Percentiles rank a stretch among this genome's conserved stretches.
Conservation (phyloP, 2,329 filamentous ascomycete species). For the Fusarium liriodendri region DNA sequence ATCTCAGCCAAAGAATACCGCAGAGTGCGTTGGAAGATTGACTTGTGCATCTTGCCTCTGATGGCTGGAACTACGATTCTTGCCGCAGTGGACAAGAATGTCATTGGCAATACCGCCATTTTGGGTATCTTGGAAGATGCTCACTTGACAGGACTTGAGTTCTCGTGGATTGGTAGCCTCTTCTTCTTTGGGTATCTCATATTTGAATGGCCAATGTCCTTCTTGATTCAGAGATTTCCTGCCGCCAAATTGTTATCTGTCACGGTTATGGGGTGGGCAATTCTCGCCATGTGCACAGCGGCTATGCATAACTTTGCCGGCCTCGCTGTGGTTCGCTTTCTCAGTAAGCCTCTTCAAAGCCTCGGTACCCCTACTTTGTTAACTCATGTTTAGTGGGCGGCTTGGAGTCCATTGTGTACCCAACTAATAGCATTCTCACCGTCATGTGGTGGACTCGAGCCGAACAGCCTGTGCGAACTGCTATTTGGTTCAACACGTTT, state of each 20-base stretch:
- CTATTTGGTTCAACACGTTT: neutral
- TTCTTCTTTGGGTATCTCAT: neutral
- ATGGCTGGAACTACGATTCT: neutral
- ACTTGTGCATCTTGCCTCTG: neutral
- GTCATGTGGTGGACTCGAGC: neutral
- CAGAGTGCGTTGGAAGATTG: neutral
- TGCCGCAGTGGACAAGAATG: neutral
- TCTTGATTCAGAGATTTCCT: neutral
- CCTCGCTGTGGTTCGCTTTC: neutral
- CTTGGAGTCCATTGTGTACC: neutral
- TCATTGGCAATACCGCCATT: neutral
- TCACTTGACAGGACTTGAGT: neutral
- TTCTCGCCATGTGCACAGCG: neutral
- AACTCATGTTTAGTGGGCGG: too few relatives aligned
- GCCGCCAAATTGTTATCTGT: neutral
- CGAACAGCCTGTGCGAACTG: neutral
- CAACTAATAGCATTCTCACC: neutral
- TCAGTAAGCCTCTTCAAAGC: too few relatives aligned
- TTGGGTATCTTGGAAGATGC: neutral
- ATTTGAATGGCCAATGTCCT: neutral
- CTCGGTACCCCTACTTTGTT: too few relatives aligned
- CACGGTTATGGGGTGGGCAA: neutral
- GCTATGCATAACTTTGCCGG: neutral
- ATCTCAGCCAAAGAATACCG: neutral
- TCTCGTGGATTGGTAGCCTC: neutral